Conservation (phyloP, 192 early-diverging fungal genomes). For the Jimgerdemannia lactiflua region DNA sequence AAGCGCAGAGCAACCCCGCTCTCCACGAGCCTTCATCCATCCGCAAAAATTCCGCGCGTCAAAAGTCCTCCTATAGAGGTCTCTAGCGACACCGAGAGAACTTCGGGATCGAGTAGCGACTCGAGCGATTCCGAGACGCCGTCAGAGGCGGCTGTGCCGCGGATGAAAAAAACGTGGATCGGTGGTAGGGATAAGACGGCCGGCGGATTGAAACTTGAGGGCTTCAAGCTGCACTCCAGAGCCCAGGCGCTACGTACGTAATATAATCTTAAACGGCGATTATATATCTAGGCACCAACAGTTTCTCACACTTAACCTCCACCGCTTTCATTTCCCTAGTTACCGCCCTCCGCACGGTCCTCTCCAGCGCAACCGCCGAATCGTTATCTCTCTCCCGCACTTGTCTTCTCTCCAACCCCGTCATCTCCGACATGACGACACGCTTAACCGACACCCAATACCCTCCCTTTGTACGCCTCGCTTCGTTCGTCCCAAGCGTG, state of each 20-base stretch:
- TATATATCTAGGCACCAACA: background rate
- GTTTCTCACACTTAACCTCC: background rate
- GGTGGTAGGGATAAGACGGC: background rate
- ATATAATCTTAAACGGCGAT: background rate
- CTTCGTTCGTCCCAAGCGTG: background rate
- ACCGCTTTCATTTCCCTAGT: background rate
- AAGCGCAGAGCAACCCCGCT: too few species aligned
- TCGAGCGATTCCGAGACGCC: background rate
- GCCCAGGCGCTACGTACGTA: background rate
- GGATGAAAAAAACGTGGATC: background rate
- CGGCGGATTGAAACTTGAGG: background rate
- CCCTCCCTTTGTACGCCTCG: background rate
- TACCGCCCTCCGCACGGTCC: background rate
- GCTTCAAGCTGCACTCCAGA: background rate
- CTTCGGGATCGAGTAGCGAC: background rate
- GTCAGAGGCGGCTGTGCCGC: background rate
- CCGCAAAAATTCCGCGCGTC: too few species aligned
- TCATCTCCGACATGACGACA: background rate
- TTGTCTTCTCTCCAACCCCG: background rate
- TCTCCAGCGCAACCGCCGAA: background rate
- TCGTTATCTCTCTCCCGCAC: background rate
- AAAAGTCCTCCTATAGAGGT: too few species aligned
- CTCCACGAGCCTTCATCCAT: too few species aligned
- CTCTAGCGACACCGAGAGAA: background rate
- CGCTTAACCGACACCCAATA: background rate